Conservation (phyloP, 2,329 filamentous ascomycete genomes). For the Ceratocystis colombiana region DNA sequence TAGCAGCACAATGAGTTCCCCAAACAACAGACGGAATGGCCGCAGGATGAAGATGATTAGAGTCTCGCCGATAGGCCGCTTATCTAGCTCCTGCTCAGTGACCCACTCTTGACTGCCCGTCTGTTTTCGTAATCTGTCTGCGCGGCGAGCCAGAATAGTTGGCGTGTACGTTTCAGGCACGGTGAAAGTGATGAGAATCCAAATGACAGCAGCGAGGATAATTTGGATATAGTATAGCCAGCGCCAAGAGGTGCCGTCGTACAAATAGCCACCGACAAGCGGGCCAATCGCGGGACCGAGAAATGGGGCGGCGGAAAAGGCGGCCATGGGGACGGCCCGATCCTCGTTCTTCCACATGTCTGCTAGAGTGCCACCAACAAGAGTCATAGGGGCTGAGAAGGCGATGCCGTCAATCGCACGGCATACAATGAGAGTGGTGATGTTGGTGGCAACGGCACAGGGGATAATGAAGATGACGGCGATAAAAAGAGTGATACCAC, state of each 20-base stretch:
- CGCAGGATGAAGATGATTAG: slow-evolving; percentile 66
- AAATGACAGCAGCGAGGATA: slow-evolving; percentile 60
- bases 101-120: slow-evolving; percentile 59
- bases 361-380: slow-evolving; percentile 71
- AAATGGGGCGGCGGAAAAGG: slow-evolving; percentile 73
- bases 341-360: slow-evolving; percentile 81
- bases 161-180: slow-evolving; percentile 84
- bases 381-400: slow-evolving; percentile 76
- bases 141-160: slow-evolving; percentile 60
- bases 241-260: slow-evolving; percentile 61
- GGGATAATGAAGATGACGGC: slow-evolving; percentile 74
- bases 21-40: slow-evolving; percentile 76
- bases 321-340: slow-evolving; percentile 76
- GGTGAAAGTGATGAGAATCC: slow-evolving; percentile 73
- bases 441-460: slow-evolving; percentile 66
- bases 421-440: slow-evolving; percentile 64
- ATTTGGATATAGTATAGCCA: slow-evolving; percentile 85
- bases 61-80: slow-evolving; percentile 56
- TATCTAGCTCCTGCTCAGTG: slow-evolving; percentile 71
- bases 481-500: slow-evolving; percentile 51
- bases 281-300: slow-evolving; percentile 70
- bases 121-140: slow-evolving; percentile 58
- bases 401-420: slow-evolving; percentile 72
- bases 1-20: slow-evolving; percentile 75
- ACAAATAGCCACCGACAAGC: slow-evolving; percentile 65